Evolutionary conservation across 768 basidiomycete species (phyloP).

Genomic region (Macrolepiota albuminosa): DNA sequence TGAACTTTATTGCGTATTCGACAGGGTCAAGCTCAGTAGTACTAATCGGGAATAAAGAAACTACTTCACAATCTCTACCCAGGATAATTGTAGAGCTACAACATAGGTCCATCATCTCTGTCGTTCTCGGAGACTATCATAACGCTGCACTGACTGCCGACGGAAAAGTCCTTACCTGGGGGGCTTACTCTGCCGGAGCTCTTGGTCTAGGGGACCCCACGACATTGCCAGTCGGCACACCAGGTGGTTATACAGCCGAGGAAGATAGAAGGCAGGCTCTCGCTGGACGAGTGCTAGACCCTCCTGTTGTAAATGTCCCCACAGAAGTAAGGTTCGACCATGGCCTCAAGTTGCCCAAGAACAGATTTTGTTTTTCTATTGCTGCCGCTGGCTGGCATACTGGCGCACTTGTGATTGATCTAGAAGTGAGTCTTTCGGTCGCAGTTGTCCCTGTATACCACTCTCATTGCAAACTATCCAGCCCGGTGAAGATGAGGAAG

Average conservation of each 20-base stretch:
- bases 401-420: conserved; percentile 82
- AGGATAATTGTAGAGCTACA: conserved; percentile 71
- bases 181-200: conserved; percentile 69
- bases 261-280: conserved; percentile 24
- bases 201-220: conserved; percentile 81
- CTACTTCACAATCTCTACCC: conserved; percentile 40
- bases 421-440: conserved; percentile 48
- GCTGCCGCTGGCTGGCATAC: conserved; percentile 91
- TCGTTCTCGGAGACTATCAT: conserved; percentile 92
- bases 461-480: conserved; percentile 15
- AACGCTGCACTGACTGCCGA: conserved; percentile 74
- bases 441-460: not conserved
- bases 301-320: conserved; percentile 51
- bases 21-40: conserved; percentile 67
- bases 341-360: conserved; percentile 39
- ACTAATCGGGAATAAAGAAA: conserved; percentile 60
- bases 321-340: conserved; percentile 72
- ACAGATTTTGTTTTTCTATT: conserved; percentile 74
- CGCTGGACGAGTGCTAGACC: conserved; percentile 23
- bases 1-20: conserved; percentile 79
- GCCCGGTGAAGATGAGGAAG: conserved; percentile 29
- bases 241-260: conserved; percentile 53
- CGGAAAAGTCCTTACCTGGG: conserved; percentile 83
- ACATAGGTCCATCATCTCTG: conserved; percentile 73
- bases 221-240: conserved; percentile 42